These are phyloP conservation scores for Neurospora sp. DNA, from an alignment of 495 filamentous ascomycete species.

Conservation along the genomic window DNA sequence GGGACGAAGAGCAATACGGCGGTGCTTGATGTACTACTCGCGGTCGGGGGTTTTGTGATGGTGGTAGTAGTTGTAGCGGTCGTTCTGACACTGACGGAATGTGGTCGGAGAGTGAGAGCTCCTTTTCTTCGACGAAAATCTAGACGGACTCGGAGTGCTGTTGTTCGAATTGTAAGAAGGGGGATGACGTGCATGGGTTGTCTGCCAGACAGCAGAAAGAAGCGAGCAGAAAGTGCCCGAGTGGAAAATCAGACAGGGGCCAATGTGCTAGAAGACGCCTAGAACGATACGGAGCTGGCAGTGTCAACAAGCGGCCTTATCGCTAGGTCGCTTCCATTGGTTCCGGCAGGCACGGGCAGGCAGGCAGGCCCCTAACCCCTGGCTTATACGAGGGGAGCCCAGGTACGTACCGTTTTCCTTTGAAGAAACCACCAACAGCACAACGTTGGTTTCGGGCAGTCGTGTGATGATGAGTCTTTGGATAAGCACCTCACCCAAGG, in stretches of 20 bases:
- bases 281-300: background rate
- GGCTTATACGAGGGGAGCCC: background rate
- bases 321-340: background rate
- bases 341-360: background rate
- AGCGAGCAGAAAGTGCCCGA: background rate
- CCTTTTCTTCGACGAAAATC: background rate
- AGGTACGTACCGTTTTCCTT: background rate
- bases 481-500: background rate
- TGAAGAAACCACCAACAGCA: background rate
- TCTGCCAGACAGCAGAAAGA: background rate
- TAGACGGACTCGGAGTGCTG: background rate
- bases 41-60: background rate
- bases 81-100: background rate
- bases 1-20: too few relatives aligned
- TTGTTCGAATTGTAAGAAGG: background rate
- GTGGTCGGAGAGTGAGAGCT: background rate
- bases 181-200: slow-evolving; percentile 2
- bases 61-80: background rate
- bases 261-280: background rate
- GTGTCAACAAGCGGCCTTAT: background rate
- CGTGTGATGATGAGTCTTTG: background rate
- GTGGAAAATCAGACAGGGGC: background rate
- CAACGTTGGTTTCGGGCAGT: background rate
- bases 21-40: background rate
- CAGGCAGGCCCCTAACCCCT: background rate